Conservation (phyloP, 73 alveolate species). For the Paramecium tetraurelia region DNA sequence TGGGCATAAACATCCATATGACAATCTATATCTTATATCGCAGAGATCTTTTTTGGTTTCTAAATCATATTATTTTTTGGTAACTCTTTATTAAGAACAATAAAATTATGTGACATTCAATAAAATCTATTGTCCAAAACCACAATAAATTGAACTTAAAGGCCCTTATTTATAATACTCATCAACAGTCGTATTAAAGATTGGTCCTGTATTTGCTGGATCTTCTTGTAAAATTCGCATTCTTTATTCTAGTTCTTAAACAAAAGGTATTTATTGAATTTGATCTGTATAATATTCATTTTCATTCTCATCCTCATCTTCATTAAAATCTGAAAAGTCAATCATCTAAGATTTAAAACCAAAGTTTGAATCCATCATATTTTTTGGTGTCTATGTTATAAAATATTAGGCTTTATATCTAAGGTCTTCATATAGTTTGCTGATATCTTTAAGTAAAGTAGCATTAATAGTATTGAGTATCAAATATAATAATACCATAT, state of each 20-base stretch:
- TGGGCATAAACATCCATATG: constrained; percentile 23
- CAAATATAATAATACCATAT: background rate
- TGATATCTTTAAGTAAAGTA: background rate
- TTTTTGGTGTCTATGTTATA: background rate
- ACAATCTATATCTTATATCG: background rate
- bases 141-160: background rate
- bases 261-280: background rate
- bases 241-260: background rate
- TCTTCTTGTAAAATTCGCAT: background rate
- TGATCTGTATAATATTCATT: background rate
- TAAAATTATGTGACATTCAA: background rate
- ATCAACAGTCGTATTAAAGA: background rate
- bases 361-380: background rate
- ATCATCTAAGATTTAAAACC: background rate
- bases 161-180: constrained; percentile 22
- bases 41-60: background rate
- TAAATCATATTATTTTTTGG: background rate
- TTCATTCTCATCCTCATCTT: background rate
- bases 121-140: constrained; percentile 8
- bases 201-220: background rate
- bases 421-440: background rate
- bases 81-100: background rate
- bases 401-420: background rate
- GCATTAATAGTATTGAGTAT: background rate
- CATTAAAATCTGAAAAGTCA: background rate